phyloP scores from a whole-genome alignment of 148 eudicot genomes.

The Chenopodium berlandieri region DNA sequence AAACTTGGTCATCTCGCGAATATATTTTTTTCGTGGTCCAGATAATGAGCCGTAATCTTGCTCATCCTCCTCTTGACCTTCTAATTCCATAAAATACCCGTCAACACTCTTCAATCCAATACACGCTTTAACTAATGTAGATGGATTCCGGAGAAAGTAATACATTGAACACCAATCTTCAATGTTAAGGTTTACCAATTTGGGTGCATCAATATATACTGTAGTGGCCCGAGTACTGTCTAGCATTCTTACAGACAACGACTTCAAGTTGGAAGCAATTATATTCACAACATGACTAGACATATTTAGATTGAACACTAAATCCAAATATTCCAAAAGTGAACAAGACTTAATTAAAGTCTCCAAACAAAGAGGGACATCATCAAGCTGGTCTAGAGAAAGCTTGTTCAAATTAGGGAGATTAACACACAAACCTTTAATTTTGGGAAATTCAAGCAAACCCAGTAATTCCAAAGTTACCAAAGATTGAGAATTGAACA shows the following conservation, averaged over 20 bases:
- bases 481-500: neutral
- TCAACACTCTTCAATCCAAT: neutral
- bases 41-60: no score
- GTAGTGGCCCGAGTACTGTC: neutral
- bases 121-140: neutral
- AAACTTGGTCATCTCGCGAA: neutral
- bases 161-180: neutral
- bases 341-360: neutral
- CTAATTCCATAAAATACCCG: neutral
- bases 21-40: neutral
- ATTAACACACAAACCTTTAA: neutral
- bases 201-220: neutral
- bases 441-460: neutral
- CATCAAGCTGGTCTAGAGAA: neutral
- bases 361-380: neutral
- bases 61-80: no score
- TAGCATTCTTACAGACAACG: neutral
- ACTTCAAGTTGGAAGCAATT: neutral
- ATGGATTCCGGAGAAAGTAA: neutral
- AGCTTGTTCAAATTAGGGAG: slow-evolving; percentile 16
- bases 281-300: neutral
- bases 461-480: neutral
- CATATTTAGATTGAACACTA: neutral
- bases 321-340: neutral
- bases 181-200: neutral